These are phyloP conservation scores for Saccharum spontaneum DNA, from an alignment of 176 grass and related monocot genomes.

Conservation along the genomic window DNA sequence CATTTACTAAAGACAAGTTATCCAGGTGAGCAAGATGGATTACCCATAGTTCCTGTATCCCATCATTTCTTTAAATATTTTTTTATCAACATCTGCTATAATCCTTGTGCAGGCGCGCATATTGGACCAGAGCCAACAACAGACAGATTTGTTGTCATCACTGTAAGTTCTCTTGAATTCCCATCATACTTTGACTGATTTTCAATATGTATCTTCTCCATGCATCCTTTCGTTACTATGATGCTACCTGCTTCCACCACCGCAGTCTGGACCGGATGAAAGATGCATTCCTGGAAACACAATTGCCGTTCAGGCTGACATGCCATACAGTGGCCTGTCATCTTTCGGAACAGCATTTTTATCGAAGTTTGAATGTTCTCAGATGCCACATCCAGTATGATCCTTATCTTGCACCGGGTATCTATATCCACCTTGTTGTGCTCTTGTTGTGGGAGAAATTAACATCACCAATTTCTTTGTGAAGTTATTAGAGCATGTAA, in stretches of 20 bases:
- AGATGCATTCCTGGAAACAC: slow-evolving; percentile 89
- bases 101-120: slow-evolving; percentile 61
- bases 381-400: slow-evolving; percentile 82
- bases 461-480: not conserved
- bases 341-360: slow-evolving; percentile 77
- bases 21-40: slow-evolving; percentile 55
- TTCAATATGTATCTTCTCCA: not conserved
- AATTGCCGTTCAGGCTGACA: slow-evolving; percentile 78
- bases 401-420: not conserved
- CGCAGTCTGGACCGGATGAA: slow-evolving; percentile 79
- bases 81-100: not conserved
- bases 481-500: slow-evolving; percentile 77
- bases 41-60: not conserved
- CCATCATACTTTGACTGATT: not conserved
- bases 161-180: slow-evolving; percentile 45
- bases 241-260: not conserved
- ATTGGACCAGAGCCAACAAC: slow-evolving; percentile 95
- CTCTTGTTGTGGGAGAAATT: not conserved
- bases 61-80: not conserved
- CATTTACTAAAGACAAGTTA: slow-evolving; percentile 82
- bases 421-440: too few species aligned
- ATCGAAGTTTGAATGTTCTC: slow-evolving; percentile 87
- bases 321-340: slow-evolving; percentile 84
- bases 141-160: slow-evolving; percentile 83
- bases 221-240: not conserved